A percentile compares a stretch with the other conserved stretches of the same genome.
phyloP scores from a whole-genome alignment of 2,329 filamentous ascomycete species.

The Neodidymelliopsis sp. region DNA sequence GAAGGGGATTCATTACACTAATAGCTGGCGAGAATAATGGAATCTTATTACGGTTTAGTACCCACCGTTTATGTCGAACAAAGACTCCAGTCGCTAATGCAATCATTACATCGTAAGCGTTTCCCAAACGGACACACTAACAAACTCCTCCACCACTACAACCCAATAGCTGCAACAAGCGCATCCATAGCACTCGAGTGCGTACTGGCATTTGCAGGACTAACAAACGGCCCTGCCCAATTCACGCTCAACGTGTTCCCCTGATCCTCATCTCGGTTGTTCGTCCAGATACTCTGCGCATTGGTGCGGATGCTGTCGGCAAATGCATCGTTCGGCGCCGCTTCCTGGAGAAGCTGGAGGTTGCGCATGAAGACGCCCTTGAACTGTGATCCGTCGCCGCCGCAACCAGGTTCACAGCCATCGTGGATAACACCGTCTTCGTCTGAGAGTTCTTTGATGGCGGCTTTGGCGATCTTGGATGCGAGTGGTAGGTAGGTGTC shows the following conservation, averaged over 20 bases:
- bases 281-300: constrained; percentile 70
- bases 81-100: constrained; percentile 1
- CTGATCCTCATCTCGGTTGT: constrained; percentile 60
- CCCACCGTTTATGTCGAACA: not conserved
- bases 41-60: too few species aligned
- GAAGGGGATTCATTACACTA: too few species aligned
- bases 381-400: constrained; percentile 66
- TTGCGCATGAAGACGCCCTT: constrained; percentile 76
- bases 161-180: constrained; percentile 64
- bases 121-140: too few species aligned
- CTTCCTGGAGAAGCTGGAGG: constrained; percentile 64
- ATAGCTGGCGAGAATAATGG: too few species aligned
- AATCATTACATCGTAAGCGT: constrained; percentile 6
- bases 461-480: constrained; percentile 49
- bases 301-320: constrained; percentile 65
- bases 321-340: constrained; percentile 60
- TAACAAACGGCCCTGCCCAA: constrained; percentile 69
- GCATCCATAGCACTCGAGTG: constrained; percentile 73
- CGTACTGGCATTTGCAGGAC: constrained; percentile 62
- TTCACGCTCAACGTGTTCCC: constrained; percentile 64
- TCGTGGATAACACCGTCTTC: constrained; percentile 52
- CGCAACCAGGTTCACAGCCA: constrained; percentile 49
- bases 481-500: constrained; percentile 46
- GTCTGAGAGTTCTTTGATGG: constrained; percentile 47
- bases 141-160: not conserved